Evolutionary conservation across 306 rosid species (phyloP), one percentile per base, ranked within the genome.

Genomic region (Spatholobus suberectus): DNA sequence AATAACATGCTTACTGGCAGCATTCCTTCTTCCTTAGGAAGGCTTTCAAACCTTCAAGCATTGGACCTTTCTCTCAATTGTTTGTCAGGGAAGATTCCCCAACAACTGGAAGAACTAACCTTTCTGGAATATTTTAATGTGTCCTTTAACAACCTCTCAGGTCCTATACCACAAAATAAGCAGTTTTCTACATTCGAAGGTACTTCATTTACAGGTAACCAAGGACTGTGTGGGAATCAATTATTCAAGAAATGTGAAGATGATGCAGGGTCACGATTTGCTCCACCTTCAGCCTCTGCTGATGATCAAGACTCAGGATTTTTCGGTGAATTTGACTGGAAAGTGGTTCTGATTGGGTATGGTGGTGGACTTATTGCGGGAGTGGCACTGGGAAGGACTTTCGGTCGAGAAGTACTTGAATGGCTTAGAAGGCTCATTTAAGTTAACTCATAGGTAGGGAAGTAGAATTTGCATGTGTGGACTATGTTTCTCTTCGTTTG

Each of bases 41-140:
- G 59, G 61, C 37, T 72, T 40, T 58, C 51, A 6, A 38, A 44
- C 0, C 80, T 81, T 21, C 55, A 73, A 63, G 26, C 74, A 35
- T 58, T 73, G 12, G 75, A 81, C 54, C 79, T 73, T 59, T 71
- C 84, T 1, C 27, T 58, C 4, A 71, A 71, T 44, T 71, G 27
- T 29, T 17, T 80, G 4, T 43, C 27, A 5, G 78, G 73, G 40
- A 70, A 57, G 17, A 70, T 71, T n/a, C 78, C 78, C 1, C 78
- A 41, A 12, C 46, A 57, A 13, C 18, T 78, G 3, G 1, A 24
- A 43, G 12, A 58, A 27, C 78, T 80, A 23, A 80, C 59, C 18
- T 80, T 80, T 40, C 32, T 80, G 65, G 57, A 11, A 13, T 41
- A 54, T 63, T 20, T 80, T 1, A 46, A 57, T 57, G 73, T 80